A percentile compares a stretch with the other conserved stretches of the same genome.
Conservation (phyloP, 1,284 basidiomycete species). For the Cryptococcus sp. region DNA sequence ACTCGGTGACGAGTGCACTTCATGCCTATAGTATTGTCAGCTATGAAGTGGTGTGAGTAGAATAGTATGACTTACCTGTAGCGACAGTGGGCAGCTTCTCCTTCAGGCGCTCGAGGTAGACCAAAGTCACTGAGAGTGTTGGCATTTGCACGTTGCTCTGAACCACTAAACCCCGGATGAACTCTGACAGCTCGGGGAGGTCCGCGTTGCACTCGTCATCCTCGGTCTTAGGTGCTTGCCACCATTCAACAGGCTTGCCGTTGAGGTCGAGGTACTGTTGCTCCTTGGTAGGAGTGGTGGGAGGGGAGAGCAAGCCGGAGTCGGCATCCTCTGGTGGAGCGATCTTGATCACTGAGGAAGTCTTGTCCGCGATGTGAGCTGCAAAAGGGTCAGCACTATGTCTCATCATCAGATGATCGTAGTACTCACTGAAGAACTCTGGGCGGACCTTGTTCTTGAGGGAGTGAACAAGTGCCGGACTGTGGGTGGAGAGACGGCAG, state of each 20-base stretch:
- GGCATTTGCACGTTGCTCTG: conserved; percentile 88
- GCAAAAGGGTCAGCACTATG: conserved; percentile 12
- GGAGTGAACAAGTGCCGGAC: conserved; percentile 61
- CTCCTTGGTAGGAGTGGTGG: conserved; percentile 61
- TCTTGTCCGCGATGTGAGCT: conserved; percentile 57
- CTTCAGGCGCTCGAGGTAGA: conserved; percentile 87
- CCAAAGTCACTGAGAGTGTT: conserved; percentile 88
- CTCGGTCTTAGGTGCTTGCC: conserved; percentile 41
- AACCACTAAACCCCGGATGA: conserved; percentile 80
- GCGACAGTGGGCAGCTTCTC: conserved; percentile 78
- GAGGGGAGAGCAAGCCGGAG: conserved; percentile 56
- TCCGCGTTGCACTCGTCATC: conserved; percentile 37
- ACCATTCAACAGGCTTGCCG: conserved; percentile 46
- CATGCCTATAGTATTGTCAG: conserved; percentile 62
- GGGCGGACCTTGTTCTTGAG: conserved; percentile 54
- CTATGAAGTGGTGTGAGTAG: neutral
- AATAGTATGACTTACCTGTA: conserved; percentile 63
- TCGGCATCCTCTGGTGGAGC: conserved; percentile 22
- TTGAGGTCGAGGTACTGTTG: conserved; percentile 22
- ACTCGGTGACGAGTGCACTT: conserved; percentile 92
- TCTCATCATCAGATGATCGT: neutral
- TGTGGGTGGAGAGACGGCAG: conserved; percentile 65
- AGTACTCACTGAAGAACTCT: conserved; percentile 68
- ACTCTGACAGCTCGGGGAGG: conserved; percentile 75
- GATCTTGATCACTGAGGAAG: conserved; percentile 47